Conservation (phyloP, 1,139 yeast species). For the Kodamaea alishanica region DNA sequence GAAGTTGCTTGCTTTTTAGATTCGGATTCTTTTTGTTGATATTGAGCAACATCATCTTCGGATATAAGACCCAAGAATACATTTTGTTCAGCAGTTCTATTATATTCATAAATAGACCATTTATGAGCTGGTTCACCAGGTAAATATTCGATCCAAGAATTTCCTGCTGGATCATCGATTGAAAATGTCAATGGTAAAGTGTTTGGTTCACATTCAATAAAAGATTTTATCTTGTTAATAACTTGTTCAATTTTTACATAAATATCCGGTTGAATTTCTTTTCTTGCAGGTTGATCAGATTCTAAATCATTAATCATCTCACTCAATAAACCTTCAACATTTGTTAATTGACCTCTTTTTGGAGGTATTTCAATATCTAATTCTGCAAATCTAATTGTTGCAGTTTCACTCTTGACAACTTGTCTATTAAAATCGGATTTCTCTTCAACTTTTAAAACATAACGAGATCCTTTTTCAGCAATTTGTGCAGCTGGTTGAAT, state of each 20-base stretch:
- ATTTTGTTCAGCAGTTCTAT: slow-evolving; percentile 85
- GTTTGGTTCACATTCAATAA: slow-evolving; percentile 60
- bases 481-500: slow-evolving; percentile 90
- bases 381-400: slow-evolving; percentile 77
- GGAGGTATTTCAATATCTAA: slow-evolving; percentile 94
- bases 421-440: slow-evolving; percentile 81
- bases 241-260: slow-evolving; percentile 73
- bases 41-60: slow-evolving; percentile 67
- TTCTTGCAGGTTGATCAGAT: slow-evolving; percentile 77
- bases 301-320: slow-evolving; percentile 84
- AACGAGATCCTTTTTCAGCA: slow-evolving; percentile 82
- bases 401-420: slow-evolving; percentile 86
- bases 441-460: slow-evolving; percentile 66
- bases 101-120: slow-evolving; percentile 84
- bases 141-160: slow-evolving; percentile 89
- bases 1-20: slow-evolving; percentile 38
- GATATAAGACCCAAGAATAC: slow-evolving; percentile 82
- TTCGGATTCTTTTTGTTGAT: slow-evolving; percentile 39
- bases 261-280: slow-evolving; percentile 66
- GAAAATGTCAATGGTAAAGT: slow-evolving; percentile 75
- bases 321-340: slow-evolving; percentile 79
- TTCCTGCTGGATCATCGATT: slow-evolving; percentile 94
- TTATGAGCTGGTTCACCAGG: slow-evolving; percentile 90
- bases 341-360: slow-evolving; percentile 87
- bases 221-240: slow-evolving; percentile 54